phyloP scores from a whole-genome alignment of 2,329 filamentous ascomycete species.

The Colletotrichum graminicola region DNA sequence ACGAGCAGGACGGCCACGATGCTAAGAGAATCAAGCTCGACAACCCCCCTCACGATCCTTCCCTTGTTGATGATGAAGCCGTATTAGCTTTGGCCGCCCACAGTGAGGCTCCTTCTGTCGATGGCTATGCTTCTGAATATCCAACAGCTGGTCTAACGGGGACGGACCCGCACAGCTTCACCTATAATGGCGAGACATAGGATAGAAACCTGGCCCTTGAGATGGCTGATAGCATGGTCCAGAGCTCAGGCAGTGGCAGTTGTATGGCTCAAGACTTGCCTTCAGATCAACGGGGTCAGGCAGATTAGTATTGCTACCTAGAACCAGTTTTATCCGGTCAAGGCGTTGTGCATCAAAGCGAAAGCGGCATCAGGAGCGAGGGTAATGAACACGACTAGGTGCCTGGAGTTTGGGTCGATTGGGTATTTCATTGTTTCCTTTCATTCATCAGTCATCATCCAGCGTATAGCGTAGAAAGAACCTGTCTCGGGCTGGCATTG shows the following conservation, averaged over 20 bases:
- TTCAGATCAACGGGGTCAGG: conserved; percentile 31
- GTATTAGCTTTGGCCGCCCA: conserved; percentile 62
- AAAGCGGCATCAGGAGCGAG: conserved; percentile 34
- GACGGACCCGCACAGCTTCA: conserved; percentile 49
- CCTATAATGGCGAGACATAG: conserved; percentile 56
- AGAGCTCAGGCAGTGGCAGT: not conserved
- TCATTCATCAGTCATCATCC: conserved; percentile 4
- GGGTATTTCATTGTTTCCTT: not conserved
- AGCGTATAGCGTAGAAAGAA: conserved; percentile 10
- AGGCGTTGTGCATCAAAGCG: conserved; percentile 39
- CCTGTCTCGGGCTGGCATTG: not conserved
- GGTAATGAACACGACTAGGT: conserved; percentile 33
- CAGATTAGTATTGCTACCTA: not conserved
- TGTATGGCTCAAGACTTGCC: conserved; percentile 43
- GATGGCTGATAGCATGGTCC: not conserved
- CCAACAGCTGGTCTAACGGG: conserved; percentile 44
- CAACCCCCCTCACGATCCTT: conserved; percentile 52
- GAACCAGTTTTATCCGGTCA: conserved; percentile 20
- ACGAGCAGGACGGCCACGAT: conserved; percentile 41
- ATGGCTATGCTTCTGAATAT: conserved; percentile 59
- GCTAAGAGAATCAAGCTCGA: conserved; percentile 46
- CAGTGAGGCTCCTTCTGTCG: conserved; percentile 52
- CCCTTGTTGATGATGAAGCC: conserved; percentile 62
- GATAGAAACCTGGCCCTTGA: not conserved
- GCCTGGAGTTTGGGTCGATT: conserved; percentile 28